A percentile compares a stretch with the other conserved stretches of the same genome.
Conservation (phyloP, 495 filamentous ascomycete genomes). For the Cryomyces minteri region DNA sequence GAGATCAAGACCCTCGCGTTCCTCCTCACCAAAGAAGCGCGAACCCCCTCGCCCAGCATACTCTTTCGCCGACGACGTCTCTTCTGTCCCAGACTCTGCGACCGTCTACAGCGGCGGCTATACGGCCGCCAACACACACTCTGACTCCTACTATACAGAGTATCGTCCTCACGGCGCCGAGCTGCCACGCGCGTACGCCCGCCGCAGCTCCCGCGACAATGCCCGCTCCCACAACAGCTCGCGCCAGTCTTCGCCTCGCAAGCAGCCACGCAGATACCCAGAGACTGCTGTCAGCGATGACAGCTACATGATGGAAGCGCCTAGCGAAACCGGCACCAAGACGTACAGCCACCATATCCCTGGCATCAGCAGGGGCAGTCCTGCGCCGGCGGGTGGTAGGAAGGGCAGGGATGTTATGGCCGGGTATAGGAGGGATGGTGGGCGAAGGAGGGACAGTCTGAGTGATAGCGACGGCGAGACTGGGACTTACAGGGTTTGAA, state of each 20-base stretch:
- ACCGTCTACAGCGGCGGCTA: conserved; percentile 4
- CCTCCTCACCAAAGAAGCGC: neutral
- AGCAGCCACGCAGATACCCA: conserved; percentile 4
- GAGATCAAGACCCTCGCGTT: neutral
- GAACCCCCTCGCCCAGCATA: neutral
- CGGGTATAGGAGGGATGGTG: conserved; percentile 29
- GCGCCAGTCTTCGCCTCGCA: conserved; percentile 9
- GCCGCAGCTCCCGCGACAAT: neutral
- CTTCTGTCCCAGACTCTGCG: neutral
- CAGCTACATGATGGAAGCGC: conserved; percentile 24
- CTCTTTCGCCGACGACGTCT: neutral
- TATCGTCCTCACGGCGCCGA: conserved; percentile 10
- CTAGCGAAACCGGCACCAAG: conserved; percentile 54
- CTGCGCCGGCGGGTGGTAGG: conserved; percentile 12
- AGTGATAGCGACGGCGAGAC: conserved; percentile 21
- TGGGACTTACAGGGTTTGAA: neutral
- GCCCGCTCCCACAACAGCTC: conserved; percentile 3
- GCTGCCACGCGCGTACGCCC: conserved; percentile 1
- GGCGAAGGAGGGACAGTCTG: conserved; percentile 29
- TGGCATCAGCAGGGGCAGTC: conserved; percentile 35
- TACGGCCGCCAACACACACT: conserved; percentile 2
- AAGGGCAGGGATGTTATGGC: conserved; percentile 12
- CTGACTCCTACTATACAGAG: conserved; percentile 14
- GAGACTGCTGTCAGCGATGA: conserved; percentile 23
- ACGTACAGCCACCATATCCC: conserved; percentile 67